phyloP scores from a whole-genome alignment of 148 eudicot species.

The Dianthus caryophyllus region DNA sequence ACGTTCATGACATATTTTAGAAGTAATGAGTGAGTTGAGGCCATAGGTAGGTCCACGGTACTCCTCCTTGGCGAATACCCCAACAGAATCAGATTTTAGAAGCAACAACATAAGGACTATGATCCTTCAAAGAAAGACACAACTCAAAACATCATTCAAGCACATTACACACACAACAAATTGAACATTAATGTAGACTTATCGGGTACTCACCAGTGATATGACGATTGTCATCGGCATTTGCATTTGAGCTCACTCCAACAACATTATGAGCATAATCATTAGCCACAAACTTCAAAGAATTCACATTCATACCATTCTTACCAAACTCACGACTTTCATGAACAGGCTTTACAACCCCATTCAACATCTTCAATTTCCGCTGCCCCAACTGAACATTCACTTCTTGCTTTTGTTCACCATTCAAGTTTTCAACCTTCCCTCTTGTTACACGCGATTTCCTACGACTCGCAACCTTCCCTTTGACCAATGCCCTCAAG shows the following conservation, averaged over 20 bases:
- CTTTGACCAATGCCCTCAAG: constrained; percentile 60
- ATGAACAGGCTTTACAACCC: constrained; percentile 27
- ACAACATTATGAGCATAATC: constrained; percentile 26
- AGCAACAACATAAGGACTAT: neutral
- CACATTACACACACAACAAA: constrained; percentile 4
- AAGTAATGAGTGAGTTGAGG: too few relatives aligned
- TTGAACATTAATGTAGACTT: neutral
- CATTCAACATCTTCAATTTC: constrained; percentile 37
- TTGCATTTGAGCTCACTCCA: constrained; percentile 20
- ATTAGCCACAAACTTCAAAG: constrained; percentile 24
- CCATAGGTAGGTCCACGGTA: too few relatives aligned
- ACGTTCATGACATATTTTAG: too few relatives aligned
- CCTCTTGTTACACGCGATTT: constrained; percentile 15
- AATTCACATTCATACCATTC: constrained; percentile 12
- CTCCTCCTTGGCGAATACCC: too few relatives aligned
- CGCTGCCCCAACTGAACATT: constrained; percentile 16
- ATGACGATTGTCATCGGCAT: constrained; percentile 26
- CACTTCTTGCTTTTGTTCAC: constrained; percentile 13
- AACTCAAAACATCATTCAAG: neutral
- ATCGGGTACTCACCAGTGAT: constrained; percentile 41
- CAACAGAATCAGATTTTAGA: neutral
- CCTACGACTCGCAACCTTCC: constrained; percentile 36
- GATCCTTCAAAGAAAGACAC: neutral
- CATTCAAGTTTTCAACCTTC: constrained; percentile 26
- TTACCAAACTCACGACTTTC: constrained; percentile 29